Evolutionary conservation across 805 yeast genomes (phyloP).

Genomic region (Ogataea angusta): DNA sequence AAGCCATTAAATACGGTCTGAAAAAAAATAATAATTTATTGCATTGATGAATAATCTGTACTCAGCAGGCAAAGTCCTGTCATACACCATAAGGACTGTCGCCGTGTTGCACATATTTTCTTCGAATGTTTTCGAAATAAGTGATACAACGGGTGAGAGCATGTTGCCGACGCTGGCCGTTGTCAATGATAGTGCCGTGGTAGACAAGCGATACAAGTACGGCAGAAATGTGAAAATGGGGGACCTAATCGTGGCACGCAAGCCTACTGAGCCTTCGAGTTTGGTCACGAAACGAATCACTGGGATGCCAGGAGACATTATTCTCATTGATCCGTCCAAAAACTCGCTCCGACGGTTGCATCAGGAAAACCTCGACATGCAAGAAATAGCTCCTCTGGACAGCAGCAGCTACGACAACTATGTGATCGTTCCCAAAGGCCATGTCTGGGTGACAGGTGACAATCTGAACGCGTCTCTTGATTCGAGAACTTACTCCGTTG

Average conservation of each 20-base stretch:
- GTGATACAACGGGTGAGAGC: constrained; percentile 84
- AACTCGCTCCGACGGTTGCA: constrained; percentile 39
- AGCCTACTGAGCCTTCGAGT: constrained; percentile 84
- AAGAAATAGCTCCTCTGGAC: constrained; percentile 18
- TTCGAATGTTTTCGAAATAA: constrained; percentile 24
- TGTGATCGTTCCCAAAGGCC: constrained; percentile 86
- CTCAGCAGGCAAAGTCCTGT: constrained; percentile 17
- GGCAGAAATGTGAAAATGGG: constrained; percentile 76
- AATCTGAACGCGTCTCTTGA: constrained; percentile 84
- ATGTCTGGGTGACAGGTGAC: constrained; percentile 97
- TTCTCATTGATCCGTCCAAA: constrained; percentile 76
- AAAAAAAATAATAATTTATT: constrained; percentile 2
- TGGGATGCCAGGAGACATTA: constrained; percentile 93
- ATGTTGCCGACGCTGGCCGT: constrained; percentile 89
- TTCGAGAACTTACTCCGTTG: constrained; percentile 82
- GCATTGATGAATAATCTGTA: constrained; percentile 4
- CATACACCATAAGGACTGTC: constrained; percentile 53
- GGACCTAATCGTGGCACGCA: constrained; percentile 80
- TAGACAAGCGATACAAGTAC: constrained; percentile 56
- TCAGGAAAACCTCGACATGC: constrained; percentile 7
- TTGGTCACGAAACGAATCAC: constrained; percentile 90
- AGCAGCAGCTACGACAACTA: constrained; percentile 41
- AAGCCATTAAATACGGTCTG: constrained; percentile 34
- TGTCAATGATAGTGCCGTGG: constrained; percentile 74
- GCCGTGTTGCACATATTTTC: constrained; percentile 58